These are phyloP conservation scores for Cryphonectria naterciae DNA, from an alignment of 2,329 filamentous ascomycete species.

Conservation along the genomic window DNA sequence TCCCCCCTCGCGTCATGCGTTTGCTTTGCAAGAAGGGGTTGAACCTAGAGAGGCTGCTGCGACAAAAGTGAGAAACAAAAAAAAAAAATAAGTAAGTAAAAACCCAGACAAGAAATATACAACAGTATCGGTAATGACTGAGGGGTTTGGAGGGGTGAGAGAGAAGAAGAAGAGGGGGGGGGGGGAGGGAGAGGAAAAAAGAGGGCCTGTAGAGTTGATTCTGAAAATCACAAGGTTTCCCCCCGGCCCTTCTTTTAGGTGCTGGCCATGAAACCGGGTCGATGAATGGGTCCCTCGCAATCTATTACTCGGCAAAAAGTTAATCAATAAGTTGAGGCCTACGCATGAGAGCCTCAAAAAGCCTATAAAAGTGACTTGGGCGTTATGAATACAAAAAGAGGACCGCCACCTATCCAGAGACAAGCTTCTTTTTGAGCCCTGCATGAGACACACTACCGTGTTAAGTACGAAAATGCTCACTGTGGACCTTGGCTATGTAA, in stretches of 20 bases:
- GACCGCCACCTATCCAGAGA: not conserved
- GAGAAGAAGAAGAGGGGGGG: too few species aligned
- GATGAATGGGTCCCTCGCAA: not conserved
- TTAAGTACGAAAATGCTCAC: not conserved
- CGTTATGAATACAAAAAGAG: not conserved
- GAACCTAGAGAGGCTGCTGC: too few species aligned
- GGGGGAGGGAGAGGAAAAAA: not conserved
- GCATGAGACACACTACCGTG: slow-evolving; percentile 7
- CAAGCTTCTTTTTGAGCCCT: not conserved
- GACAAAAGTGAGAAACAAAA: too few species aligned
- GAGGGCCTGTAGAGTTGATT: not conserved
- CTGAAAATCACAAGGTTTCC: not conserved
- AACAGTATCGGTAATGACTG: not conserved
- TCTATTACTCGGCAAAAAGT: slow-evolving; percentile 1
- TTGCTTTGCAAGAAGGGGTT: too few species aligned
- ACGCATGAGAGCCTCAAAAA: not conserved
- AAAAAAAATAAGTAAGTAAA: not conserved
- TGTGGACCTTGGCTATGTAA: not conserved
- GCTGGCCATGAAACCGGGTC: not conserved
- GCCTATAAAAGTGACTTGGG: not conserved
- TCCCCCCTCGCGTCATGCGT: too few species aligned
- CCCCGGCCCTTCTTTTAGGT: not conserved
- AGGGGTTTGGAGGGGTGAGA: not conserved
- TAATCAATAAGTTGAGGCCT: not conserved
- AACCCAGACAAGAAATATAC: not conserved